Conservation (phyloP, 2,329 filamentous ascomycete species). For the Camillea tinctor region DNA sequence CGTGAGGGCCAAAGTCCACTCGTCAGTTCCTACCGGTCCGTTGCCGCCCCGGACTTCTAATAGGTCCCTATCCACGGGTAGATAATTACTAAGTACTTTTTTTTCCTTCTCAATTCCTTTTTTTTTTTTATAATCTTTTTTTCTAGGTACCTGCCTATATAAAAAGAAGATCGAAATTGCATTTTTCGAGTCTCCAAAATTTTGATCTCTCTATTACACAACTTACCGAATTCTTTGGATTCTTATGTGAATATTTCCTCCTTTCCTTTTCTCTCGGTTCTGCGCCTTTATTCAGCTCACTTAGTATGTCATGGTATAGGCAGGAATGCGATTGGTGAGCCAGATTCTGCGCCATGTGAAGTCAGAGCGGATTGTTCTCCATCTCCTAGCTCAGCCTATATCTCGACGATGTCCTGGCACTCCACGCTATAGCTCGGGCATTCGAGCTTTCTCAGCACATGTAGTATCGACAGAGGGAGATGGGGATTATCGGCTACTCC, state of each 20-base stretch:
- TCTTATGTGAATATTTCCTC: neutral
- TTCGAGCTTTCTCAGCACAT: slow-evolving; percentile 15
- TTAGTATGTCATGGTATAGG: slow-evolving; percentile 25
- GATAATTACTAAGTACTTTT: too few species aligned
- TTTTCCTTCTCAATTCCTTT: neutral
- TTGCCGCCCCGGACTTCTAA: neutral
- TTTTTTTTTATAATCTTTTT: neutral
- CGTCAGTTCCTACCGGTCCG: neutral
- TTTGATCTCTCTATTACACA: neutral
- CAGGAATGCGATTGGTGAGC: slow-evolving; percentile 36
- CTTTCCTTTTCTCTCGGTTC: neutral
- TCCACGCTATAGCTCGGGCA: slow-evolving; percentile 3
- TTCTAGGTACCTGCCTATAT: too few species aligned
- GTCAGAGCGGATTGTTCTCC: slow-evolving; percentile 22
- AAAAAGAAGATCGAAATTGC: neutral
- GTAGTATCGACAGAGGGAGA: slow-evolving; percentile 7
- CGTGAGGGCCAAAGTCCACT: neutral
- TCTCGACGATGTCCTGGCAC: slow-evolving; percentile 6
- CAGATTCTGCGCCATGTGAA: slow-evolving; percentile 32
- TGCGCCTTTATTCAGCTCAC: slow-evolving; percentile 1
- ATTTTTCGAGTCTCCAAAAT: neutral
- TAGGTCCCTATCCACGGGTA: too few species aligned
- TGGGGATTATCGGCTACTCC: slow-evolving; percentile 14
- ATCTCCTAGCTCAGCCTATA: slow-evolving; percentile 13
- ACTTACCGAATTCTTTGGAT: neutral